These are phyloP conservation scores for Antrodiella citrinella DNA, from an alignment of 768 basidiomycete genomes.

Conservation along the genomic window DNA sequence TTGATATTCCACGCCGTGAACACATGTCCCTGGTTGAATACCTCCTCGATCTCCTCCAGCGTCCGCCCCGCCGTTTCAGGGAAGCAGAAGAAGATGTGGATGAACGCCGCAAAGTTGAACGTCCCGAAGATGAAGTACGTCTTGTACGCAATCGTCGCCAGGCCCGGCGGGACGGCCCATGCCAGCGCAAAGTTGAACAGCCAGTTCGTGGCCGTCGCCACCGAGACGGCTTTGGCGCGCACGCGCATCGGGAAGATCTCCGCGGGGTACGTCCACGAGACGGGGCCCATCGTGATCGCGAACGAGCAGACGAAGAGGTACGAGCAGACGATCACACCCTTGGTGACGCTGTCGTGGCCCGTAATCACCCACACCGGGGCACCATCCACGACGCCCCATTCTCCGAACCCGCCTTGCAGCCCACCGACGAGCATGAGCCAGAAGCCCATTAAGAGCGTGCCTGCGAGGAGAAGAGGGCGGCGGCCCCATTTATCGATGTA, in stretches of 20 bases:
- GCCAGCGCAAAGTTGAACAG: slow-evolving; percentile 68
- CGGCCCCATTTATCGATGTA: slow-evolving; percentile 79
- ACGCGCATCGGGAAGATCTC: slow-evolving; percentile 64
- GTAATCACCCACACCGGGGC: slow-evolving; percentile 51
- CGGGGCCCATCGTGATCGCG: slow-evolving; percentile 71
- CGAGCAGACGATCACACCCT: slow-evolving; percentile 68
- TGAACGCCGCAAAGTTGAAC: slow-evolving; percentile 65
- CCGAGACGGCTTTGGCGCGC: slow-evolving; percentile 50
- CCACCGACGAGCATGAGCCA: slow-evolving; percentile 74
- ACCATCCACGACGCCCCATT: slow-evolving; percentile 44
- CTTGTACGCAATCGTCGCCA: slow-evolving; percentile 61
- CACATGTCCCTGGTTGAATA: slow-evolving; percentile 60
- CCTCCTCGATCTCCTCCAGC: slow-evolving; percentile 73
- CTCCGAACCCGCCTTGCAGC: slow-evolving; percentile 58
- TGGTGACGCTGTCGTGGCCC: slow-evolving; percentile 47
- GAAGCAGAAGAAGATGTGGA: slow-evolving; percentile 74
- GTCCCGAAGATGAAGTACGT: slow-evolving; percentile 74
- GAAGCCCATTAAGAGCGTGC: slow-evolving; percentile 63
- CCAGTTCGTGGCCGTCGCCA: slow-evolving; percentile 29
- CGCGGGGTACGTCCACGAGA: slow-evolving; percentile 51
- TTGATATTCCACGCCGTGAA: slow-evolving; percentile 69
- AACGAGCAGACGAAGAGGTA: slow-evolving; percentile 73
- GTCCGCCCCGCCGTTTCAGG: slow-evolving; percentile 69
- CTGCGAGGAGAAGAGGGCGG: slow-evolving; percentile 62
- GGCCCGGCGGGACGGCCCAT: slow-evolving; percentile 66